phyloP scores from a whole-genome alignment of 148 eudicot genomes.

The Arctostaphylos glauca region DNA sequence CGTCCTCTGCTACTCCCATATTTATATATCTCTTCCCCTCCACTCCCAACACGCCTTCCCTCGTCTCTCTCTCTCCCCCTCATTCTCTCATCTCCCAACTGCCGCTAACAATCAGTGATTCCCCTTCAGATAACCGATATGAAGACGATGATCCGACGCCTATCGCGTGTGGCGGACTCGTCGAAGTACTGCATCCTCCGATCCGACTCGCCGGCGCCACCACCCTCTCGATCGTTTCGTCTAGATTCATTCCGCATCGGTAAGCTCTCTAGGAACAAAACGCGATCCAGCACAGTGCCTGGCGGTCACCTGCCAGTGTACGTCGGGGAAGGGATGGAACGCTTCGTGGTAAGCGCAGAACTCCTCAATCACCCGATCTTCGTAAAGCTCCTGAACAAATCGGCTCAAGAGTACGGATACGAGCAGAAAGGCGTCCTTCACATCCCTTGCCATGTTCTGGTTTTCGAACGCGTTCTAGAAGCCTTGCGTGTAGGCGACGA shows the following conservation, averaged over 20 bases:
- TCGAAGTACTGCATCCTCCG: constrained; percentile 57
- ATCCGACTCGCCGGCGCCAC: constrained; percentile 25
- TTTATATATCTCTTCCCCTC: background rate
- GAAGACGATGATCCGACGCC: constrained; percentile 64
- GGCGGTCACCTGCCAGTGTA: constrained; percentile 73
- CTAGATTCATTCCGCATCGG: constrained; percentile 7
- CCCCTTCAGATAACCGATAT: constrained; percentile 20
- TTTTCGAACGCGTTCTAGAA: constrained; percentile 61
- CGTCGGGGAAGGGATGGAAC: constrained; percentile 84
- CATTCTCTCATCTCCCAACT: background rate
- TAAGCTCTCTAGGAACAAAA: background rate
- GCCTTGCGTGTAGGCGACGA: constrained; percentile 40
- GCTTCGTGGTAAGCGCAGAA: constrained; percentile 66
- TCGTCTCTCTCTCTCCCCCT: background rate
- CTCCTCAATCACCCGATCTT: constrained; percentile 75
- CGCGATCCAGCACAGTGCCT: constrained; percentile 34
- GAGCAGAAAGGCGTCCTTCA: constrained; percentile 71
- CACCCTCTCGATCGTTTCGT: constrained; percentile 20
- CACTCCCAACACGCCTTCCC: background rate
- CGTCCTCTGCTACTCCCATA: background rate
- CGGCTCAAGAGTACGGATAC: constrained; percentile 87
- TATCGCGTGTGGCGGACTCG: constrained; percentile 70
- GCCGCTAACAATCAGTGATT: background rate
- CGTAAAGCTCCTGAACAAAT: constrained; percentile 51
- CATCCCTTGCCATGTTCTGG: constrained; percentile 69